Percentiles rank a stretch among this genome's conserved stretches.
These are phyloP conservation scores for Solanum medicagineum DNA, from an alignment of 257 asterid species.

Conservation along the genomic window DNA sequence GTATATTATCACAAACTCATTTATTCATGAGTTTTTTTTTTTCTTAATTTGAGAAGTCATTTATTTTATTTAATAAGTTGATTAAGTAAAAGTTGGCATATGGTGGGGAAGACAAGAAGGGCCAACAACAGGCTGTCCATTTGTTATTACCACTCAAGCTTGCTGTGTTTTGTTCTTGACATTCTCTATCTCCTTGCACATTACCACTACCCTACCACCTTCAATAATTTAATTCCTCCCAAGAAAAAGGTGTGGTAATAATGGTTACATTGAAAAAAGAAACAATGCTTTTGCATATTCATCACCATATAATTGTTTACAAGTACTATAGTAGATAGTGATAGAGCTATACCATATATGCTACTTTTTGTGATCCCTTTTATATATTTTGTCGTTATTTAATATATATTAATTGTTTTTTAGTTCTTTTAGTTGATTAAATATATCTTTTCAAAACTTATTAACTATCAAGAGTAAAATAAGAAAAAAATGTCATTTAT, in stretches of 20 bases:
- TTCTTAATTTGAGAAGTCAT: background rate
- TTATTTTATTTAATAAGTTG: background rate
- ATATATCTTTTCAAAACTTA: too few species aligned
- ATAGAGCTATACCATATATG: background rate
- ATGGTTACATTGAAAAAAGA: background rate
- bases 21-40: background rate
- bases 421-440: too few species aligned
- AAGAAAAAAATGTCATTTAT: too few species aligned
- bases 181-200: conserved; percentile 26
- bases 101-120: conserved; percentile 3
- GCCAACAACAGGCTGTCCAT: conserved; percentile 24
- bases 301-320: background rate
- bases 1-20: too few species aligned
- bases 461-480: too few species aligned
- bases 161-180: conserved; percentile 23
- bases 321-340: background rate
- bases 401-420: too few species aligned
- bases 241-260: background rate
- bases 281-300: background rate
- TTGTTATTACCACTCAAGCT: conserved; percentile 15
- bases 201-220: conserved; percentile 34
- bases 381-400: too few species aligned
- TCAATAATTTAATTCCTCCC: background rate
- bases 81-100: background rate
- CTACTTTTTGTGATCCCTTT: too few species aligned